Evolutionary conservation across 805 yeast genomes (phyloP), one percentile per base, ranked within the genome.

Genomic region (Sungouiozyma intestinalis): DNA sequence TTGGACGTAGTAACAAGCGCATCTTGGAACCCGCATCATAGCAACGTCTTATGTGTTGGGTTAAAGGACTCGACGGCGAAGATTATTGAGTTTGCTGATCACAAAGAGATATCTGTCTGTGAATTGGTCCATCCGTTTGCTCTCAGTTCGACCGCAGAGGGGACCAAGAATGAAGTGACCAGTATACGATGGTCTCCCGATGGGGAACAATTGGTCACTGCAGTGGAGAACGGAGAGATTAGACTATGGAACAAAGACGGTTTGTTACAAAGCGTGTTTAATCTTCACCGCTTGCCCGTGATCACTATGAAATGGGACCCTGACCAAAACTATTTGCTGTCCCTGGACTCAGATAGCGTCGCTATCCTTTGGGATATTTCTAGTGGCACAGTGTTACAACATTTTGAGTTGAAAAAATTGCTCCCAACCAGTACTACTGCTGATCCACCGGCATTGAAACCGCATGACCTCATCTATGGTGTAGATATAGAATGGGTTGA

Each of bases 161-260:
- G 42, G 15, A 42, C 41, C 4, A 48, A 54, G 5, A 53, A 53
- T 27, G 61, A 59, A 40, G 49, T 69, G 1, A 63, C 70, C 2
- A 47, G 55, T 20, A 41, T 73, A 2, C 48, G 75, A 8, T 85
- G 94, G 94, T 73, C 85, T 11, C 79, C 81, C 1, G 63, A 65
- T 41, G 94, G 94, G 0, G 65, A 72, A 34, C 50, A 69, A 13
- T 58, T 86, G 2, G 68, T 81, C 13, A 81, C 88, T 0, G 82
- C 79, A 2, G 70, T 79, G 2, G 75, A 71, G 42, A 71, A 71
- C 52, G 95, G 95, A 13, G 90, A 82, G 51, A 52, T 87, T 7
- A 64, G 90, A 43, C 66, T 84, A n/a, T 87, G 95, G 94, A 72
- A 79, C 9, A 67, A 74, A 0, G 80, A 76, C 38, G 94, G 95